phyloP scores from a whole-genome alignment of 2,329 filamentous ascomycete genomes.

The Chalaropsis thielavioides region DNA sequence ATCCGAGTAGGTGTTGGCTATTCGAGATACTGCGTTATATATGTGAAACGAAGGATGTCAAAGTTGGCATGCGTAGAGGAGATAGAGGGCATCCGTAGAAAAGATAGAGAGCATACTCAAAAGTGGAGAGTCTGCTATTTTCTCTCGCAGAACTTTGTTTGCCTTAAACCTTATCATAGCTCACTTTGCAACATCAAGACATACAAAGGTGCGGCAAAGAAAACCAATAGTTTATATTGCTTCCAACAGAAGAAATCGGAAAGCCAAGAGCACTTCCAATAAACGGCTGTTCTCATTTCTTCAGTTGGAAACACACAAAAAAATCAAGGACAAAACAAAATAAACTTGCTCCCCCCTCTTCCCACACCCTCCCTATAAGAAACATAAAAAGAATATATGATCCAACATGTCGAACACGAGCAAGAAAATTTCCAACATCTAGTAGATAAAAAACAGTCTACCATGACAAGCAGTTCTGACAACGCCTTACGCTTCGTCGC shows the following conservation, averaged over 20 bases:
- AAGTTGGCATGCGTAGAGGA: not conserved
- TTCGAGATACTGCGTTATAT: not conserved
- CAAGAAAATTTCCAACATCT: not conserved
- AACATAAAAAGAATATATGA: not conserved
- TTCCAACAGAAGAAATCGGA: not conserved
- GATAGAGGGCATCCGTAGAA: not conserved
- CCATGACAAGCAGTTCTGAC: not conserved
- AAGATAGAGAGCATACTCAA: not conserved
- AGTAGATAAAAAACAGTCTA: not conserved
- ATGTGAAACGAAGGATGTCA: not conserved
- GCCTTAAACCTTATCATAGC: too few relatives aligned
- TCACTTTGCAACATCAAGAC: too few relatives aligned
- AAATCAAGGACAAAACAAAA: not conserved
- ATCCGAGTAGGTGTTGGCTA: not conserved
- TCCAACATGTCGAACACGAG: not conserved
- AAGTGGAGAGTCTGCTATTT: not conserved
- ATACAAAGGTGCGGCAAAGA: not conserved
- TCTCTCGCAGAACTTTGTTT: not conserved
- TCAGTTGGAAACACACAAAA: not conserved
- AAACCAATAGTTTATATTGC: not conserved
- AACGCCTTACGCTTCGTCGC: constrained; percentile 23
- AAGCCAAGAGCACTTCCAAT: constrained; percentile 3
- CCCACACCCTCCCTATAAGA: not conserved
- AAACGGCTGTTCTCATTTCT: not conserved
- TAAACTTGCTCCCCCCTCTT: not conserved